Conservation (phyloP, 2,329 filamentous ascomycete species). For the Phaeomoniella chlamydospora region DNA sequence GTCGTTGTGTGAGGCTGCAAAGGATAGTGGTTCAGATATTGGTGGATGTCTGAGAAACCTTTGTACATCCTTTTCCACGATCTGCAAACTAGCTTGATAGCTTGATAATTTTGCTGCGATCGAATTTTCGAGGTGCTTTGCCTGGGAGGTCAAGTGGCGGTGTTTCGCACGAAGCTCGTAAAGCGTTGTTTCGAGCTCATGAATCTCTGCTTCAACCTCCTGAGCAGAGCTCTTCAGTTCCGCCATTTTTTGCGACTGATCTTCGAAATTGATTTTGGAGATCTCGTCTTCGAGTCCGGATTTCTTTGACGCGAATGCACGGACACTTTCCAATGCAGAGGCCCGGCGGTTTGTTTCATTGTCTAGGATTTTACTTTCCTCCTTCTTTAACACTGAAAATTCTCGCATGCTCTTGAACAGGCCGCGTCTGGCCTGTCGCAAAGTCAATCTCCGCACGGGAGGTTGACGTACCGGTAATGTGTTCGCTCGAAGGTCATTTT, state of each 20-base stretch:
- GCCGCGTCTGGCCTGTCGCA: slow-evolving; percentile 38
- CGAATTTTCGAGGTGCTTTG: slow-evolving; percentile 39
- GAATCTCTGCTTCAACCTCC: slow-evolving; percentile 40
- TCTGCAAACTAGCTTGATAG: slow-evolving; percentile 39
- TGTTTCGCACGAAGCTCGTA: slow-evolving; percentile 41
- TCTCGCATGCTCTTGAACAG: slow-evolving; percentile 43
- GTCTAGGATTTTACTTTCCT: slow-evolving; percentile 37
- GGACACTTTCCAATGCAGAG: slow-evolving; percentile 33
- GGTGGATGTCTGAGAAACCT: slow-evolving; percentile 36
- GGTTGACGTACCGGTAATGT: slow-evolving; percentile 24
- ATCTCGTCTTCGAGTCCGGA: slow-evolving; percentile 36
- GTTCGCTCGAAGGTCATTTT: slow-evolving; percentile 12
- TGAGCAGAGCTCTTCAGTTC: slow-evolving; percentile 35
- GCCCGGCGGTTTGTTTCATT: slow-evolving; percentile 29
- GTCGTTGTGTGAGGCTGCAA: slow-evolving; percentile 7
- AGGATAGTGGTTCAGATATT: slow-evolving; percentile 19
- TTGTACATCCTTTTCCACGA: slow-evolving; percentile 40
- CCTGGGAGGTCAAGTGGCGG: slow-evolving; percentile 34
- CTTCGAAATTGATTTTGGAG: slow-evolving; percentile 29
- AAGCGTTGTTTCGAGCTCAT: slow-evolving; percentile 40
- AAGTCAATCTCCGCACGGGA: slow-evolving; percentile 29
- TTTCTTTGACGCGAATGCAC: slow-evolving; percentile 35
- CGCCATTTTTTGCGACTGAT: slow-evolving; percentile 27
- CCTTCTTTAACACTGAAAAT: slow-evolving; percentile 39
- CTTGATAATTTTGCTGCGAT: slow-evolving; percentile 44